These are phyloP conservation scores for Ehretia macrophylla DNA, from an alignment of 257 asterid species.

Conservation along the genomic window DNA sequence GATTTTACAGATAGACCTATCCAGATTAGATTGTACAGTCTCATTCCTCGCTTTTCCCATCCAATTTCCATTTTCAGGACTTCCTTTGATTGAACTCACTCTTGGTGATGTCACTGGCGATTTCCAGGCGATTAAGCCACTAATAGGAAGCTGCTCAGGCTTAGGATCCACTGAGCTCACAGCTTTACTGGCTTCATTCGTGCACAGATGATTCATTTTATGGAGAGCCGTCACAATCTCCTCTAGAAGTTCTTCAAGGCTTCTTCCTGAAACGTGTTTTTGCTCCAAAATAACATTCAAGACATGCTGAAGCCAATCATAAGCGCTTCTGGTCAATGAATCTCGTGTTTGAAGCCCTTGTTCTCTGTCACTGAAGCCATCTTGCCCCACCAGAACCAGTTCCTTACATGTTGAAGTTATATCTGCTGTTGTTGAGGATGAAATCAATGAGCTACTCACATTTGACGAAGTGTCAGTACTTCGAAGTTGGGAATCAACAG, in stretches of 20 bases:
- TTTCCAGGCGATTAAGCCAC: conserved; percentile 65
- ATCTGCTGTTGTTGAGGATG: not conserved
- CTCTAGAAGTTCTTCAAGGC: conserved; percentile 51
- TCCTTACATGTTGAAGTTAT: conserved; percentile 30
- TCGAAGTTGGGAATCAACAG: conserved; percentile 39
- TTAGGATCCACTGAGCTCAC: conserved; percentile 11
- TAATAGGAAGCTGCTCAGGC: conserved; percentile 36
- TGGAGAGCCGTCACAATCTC: conserved; percentile 39
- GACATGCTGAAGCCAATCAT: conserved; percentile 54
- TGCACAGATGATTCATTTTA: not conserved
- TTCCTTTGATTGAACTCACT: conserved; percentile 10
- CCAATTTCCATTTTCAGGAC: conserved; percentile 7
- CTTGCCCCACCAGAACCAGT: conserved; percentile 34
- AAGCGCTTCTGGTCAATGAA: conserved; percentile 10
- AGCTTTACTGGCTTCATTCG: not conserved
- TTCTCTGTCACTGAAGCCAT: conserved; percentile 8
- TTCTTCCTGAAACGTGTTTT: conserved; percentile 36
- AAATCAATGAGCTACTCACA: not conserved
- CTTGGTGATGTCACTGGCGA: conserved; percentile 51
- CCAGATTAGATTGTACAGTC: conserved; percentile 16
- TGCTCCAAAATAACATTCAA: conserved; percentile 39
- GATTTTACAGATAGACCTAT: conserved; percentile 25
- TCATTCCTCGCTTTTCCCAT: conserved; percentile 26
- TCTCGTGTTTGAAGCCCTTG: conserved; percentile 13
- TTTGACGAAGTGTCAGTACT: conserved; percentile 29